These are phyloP conservation scores for Artemisia argyi DNA, from an alignment of 129 eudicot genomes.

Conservation along the genomic window DNA sequence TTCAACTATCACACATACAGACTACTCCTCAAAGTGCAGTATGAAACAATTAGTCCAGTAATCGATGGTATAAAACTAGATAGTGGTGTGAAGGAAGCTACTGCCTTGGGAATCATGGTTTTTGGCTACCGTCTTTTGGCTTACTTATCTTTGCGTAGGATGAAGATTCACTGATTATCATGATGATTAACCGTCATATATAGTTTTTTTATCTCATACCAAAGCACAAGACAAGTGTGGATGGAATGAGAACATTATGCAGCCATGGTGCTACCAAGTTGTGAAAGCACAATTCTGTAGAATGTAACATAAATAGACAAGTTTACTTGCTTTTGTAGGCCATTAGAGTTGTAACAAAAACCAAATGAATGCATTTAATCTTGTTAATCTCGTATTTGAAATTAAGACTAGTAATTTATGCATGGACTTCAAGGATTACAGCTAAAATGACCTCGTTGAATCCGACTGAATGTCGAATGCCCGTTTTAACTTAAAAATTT, in stretches of 20 bases:
- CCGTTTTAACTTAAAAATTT: too few species aligned
- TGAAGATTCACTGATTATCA: not conserved
- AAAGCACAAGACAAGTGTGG: too few species aligned
- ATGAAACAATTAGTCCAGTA: constrained; percentile 46
- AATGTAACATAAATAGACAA: constrained; percentile 1
- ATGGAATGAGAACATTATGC: too few species aligned
- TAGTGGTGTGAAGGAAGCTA: constrained; percentile 61
- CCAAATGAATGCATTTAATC: not conserved
- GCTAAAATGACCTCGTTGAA: too few species aligned
- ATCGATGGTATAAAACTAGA: constrained; percentile 55
- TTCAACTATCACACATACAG: constrained; percentile 93
- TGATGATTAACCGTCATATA: not conserved
- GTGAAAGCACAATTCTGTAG: not conserved
- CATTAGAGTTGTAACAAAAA: not conserved
- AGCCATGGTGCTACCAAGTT: not conserved
- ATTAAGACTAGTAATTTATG: not conserved
- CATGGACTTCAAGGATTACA: not conserved
- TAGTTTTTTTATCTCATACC: not conserved
- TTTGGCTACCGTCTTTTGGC: constrained; percentile 79
- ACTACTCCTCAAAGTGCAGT: constrained; percentile 86
- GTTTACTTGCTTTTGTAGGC: constrained; percentile 5
- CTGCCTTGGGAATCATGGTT: constrained; percentile 68
- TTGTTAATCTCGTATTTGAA: not conserved
- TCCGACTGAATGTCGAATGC: too few species aligned
- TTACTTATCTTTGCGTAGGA: not conserved